phyloP scores from a whole-genome alignment of 2,329 filamentous ascomycete genomes.

The Aspergillus tamarii region DNA sequence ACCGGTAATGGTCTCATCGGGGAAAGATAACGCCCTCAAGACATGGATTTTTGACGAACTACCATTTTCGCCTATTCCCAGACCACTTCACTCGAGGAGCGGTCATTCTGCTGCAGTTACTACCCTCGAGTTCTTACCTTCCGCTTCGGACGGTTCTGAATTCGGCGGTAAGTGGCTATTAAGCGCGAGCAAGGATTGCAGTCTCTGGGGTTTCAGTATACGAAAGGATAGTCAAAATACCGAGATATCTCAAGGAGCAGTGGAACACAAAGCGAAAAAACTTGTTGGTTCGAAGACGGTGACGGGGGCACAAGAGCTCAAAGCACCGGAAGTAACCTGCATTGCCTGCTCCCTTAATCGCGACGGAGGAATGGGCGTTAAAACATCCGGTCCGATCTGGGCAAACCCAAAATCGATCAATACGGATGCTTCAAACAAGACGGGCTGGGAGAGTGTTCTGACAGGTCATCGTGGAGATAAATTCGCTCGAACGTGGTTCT shows the following conservation, averaged over 20 bases:
- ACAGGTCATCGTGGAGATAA: conserved; percentile 87
- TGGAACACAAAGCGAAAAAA: conserved; percentile 89
- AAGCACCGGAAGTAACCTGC: conserved; percentile 87
- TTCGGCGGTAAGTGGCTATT: conserved; percentile 90
- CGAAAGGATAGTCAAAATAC: conserved; percentile 91
- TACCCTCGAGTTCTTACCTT: conserved; percentile 80
- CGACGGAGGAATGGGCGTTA: conserved; percentile 88
- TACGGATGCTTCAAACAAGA: conserved; percentile 73
- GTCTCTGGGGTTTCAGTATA: conserved; percentile 95
- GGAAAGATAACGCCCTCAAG: conserved; percentile 89
- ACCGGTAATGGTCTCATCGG: conserved; percentile 85
- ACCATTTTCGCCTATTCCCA: conserved; percentile 83
- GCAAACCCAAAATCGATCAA: conserved; percentile 71
- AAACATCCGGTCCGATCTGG: conserved; percentile 81
- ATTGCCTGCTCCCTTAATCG: conserved; percentile 91
- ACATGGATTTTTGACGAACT: conserved; percentile 96
- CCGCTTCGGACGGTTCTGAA: conserved; percentile 86
- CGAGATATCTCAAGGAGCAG: conserved; percentile 87
- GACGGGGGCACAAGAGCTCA: conserved; percentile 56
- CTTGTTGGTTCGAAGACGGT: conserved; percentile 24
- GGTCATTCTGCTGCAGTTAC: conserved; percentile 88
- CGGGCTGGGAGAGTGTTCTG: conserved; percentile 95
- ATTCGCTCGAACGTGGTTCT: conserved; percentile 94
- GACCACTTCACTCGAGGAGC: conserved; percentile 81
- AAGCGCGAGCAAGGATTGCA: conserved; percentile 85